These are phyloP conservation scores for Phytophthora pluvialis DNA, from an alignment of 352 stramenopile species.

Conservation along the genomic window DNA sequence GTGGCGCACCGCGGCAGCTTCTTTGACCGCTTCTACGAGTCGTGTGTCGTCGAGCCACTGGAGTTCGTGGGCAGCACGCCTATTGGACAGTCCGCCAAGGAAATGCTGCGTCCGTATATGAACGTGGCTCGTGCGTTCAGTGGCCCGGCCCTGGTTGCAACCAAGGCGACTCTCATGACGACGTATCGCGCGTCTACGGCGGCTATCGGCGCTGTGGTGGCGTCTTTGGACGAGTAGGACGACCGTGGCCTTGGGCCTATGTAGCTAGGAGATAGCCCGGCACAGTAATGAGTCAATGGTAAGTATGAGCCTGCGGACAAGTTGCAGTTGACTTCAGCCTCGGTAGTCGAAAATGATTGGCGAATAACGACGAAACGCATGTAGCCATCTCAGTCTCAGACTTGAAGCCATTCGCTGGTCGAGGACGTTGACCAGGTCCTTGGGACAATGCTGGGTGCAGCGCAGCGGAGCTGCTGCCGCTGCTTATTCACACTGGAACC, in stretches of 20 bases:
- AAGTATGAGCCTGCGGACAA: conserved; percentile 27
- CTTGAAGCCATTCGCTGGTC: conserved; percentile 5
- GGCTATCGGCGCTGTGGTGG: conserved; percentile 72
- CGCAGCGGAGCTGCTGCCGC: not conserved
- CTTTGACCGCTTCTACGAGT: conserved; percentile 73
- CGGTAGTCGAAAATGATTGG: conserved; percentile 8
- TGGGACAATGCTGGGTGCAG: conserved; percentile 18
- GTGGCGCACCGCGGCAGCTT: conserved; percentile 76
- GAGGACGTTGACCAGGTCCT: conserved; percentile 22
- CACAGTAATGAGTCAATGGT: conserved; percentile 18
- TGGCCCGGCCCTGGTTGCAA: conserved; percentile 65
- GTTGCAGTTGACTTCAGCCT: too few species aligned
- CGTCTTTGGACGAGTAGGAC: conserved; percentile 59
- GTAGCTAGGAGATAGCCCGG: not conserved
- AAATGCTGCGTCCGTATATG: conserved; percentile 68
- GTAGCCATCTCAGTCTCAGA: conserved; percentile 34
- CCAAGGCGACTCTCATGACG: conserved; percentile 72
- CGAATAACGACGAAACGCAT: conserved; percentile 3
- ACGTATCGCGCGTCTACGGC: conserved; percentile 73
- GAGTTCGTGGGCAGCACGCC: conserved; percentile 76
- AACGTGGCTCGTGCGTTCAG: conserved; percentile 77
- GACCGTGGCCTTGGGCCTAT: not conserved
- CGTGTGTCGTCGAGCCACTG: conserved; percentile 69
- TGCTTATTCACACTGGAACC: conserved; percentile 11
- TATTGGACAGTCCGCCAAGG: conserved; percentile 59